Percentiles rank a stretch among this genome's conserved stretches.
phyloP scores from a whole-genome alignment of 2,329 filamentous ascomycete species.

The Pseudonectria buxi region DNA sequence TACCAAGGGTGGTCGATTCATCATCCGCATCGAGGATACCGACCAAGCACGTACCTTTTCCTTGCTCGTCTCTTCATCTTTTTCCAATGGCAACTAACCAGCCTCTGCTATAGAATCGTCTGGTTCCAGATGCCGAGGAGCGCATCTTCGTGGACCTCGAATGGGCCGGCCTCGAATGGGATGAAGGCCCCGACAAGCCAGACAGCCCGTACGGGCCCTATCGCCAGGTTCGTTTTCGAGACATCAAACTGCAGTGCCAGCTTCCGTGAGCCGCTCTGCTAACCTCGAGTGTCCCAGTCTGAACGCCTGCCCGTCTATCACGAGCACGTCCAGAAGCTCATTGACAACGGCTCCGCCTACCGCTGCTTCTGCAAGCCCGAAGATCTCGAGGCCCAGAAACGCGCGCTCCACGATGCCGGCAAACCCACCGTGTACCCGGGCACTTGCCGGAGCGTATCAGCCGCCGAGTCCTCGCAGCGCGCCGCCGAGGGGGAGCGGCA shows the following conservation, averaged over 20 bases:
- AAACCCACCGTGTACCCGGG: slow-evolving; percentile 47
- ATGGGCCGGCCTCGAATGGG: slow-evolving; percentile 90
- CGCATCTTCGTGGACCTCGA: slow-evolving; percentile 70
- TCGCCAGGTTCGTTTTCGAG: no score
- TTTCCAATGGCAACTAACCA: no score
- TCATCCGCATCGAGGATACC: slow-evolving; percentile 90
- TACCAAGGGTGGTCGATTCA: slow-evolving; percentile 75
- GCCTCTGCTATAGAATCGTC: slow-evolving; percentile 56
- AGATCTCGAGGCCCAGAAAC: slow-evolving; percentile 60
- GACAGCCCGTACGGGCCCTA: slow-evolving; percentile 82
- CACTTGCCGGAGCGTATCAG: slow-evolving; percentile 62
- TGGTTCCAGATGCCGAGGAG: slow-evolving; percentile 72
- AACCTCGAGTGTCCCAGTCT: slow-evolving; percentile 48
- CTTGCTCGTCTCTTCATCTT: neutral
- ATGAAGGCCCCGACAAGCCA: slow-evolving; percentile 75
- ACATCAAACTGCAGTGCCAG: slow-evolving; percentile 19
- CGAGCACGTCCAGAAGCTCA: slow-evolving; percentile 60
- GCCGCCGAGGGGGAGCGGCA: slow-evolving; percentile 63
- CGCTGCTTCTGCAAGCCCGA: slow-evolving; percentile 84
- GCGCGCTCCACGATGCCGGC: slow-evolving; percentile 49
- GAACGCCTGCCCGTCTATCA: slow-evolving; percentile 69
- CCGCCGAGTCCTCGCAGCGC: slow-evolving; percentile 62
- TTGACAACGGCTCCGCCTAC: slow-evolving; percentile 71
- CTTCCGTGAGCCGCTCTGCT: neutral
- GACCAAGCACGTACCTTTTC: slow-evolving; percentile 60